Percentiles rank a stretch among this genome's conserved stretches.
Conservation (phyloP, 1,284 basidiomycete genomes). For the Melanopsichium pennsylvanicum region DNA sequence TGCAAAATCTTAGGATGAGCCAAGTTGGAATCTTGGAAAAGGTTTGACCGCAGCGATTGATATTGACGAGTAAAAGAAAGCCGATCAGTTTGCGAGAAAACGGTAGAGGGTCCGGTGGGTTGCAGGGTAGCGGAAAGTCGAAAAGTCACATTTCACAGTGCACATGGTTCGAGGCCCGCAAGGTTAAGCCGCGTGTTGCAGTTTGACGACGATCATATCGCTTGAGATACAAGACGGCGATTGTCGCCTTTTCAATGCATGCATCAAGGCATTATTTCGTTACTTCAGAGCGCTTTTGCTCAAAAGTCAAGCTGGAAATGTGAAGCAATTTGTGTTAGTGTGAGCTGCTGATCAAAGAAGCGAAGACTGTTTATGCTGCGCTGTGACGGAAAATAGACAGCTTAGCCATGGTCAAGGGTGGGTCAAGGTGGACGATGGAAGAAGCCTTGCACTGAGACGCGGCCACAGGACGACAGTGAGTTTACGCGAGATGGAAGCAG, state of each 20-base stretch:
- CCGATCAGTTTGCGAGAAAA: neutral
- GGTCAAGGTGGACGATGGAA: no score
- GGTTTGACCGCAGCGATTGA: neutral
- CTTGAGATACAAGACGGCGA: neutral
- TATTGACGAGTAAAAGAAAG: neutral
- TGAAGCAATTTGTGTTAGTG: no score
- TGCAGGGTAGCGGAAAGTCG: neutral
- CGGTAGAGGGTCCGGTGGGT: neutral
- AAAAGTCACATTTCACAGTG: neutral
- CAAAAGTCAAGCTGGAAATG: no score
- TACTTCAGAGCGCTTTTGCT: no score
- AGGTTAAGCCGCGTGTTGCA: neutral
- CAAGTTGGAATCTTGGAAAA: no score
- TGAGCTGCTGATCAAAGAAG: no score
- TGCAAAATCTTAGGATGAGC: no score
- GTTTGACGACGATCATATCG: neutral
- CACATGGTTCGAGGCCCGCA: no score
- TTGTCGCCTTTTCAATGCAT: neutral
- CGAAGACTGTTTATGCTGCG: neutral
- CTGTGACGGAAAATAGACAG: neutral
- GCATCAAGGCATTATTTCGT: no score
- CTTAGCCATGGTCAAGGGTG: neutral
- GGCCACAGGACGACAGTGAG: no score
- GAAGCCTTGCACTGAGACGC: no score
- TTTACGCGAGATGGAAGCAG: no score